phyloP scores from a whole-genome alignment of 2,329 filamentous ascomycete species.

The Exophiala bonariae region DNA sequence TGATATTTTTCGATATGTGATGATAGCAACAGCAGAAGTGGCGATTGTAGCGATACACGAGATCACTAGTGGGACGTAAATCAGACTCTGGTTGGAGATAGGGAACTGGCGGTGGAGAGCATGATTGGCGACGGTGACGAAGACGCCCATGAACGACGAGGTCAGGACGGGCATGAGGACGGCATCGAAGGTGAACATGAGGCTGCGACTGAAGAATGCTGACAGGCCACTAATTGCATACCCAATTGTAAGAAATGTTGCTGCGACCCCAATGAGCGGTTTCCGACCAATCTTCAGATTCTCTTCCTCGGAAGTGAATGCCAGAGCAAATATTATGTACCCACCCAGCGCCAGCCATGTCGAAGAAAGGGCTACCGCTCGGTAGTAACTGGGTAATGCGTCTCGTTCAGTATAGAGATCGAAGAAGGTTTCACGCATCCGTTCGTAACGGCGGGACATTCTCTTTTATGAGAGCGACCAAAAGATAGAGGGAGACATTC shows the following conservation, averaged over 20 bases:
- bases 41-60: slow-evolving; percentile 21
- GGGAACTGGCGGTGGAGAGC: slow-evolving; percentile 20
- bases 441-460: slow-evolving; percentile 18
- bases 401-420: slow-evolving; percentile 27
- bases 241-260: slow-evolving; percentile 18
- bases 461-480: slow-evolving; percentile 11
- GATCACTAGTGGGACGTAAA: slow-evolving; percentile 24
- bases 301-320: slow-evolving; percentile 19
- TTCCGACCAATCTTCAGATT: slow-evolving; percentile 18
- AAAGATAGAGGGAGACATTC: slow-evolving; percentile 11
- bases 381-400: slow-evolving; percentile 24
- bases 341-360: slow-evolving; percentile 27
- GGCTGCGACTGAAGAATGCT: slow-evolving; percentile 23
- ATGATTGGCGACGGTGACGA: slow-evolving; percentile 25
- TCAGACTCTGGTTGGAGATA: slow-evolving; percentile 15
- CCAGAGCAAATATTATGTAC: slow-evolving; percentile 26
- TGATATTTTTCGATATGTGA: slow-evolving; percentile 20
- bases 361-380: slow-evolving; percentile 18
- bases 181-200: slow-evolving; percentile 24
- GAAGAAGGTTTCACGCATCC: slow-evolving; percentile 23
- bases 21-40: slow-evolving; percentile 15
- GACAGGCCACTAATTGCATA: slow-evolving; percentile 17
- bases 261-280: slow-evolving; percentile 18
- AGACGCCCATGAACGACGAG: slow-evolving; percentile 25
- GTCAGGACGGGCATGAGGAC: slow-evolving; percentile 26